A percentile compares a stretch with the other conserved stretches of the same genome.
Evolutionary conservation across 208 protist species (phyloP).

Genomic region (Crithidia thermophila): DNA sequence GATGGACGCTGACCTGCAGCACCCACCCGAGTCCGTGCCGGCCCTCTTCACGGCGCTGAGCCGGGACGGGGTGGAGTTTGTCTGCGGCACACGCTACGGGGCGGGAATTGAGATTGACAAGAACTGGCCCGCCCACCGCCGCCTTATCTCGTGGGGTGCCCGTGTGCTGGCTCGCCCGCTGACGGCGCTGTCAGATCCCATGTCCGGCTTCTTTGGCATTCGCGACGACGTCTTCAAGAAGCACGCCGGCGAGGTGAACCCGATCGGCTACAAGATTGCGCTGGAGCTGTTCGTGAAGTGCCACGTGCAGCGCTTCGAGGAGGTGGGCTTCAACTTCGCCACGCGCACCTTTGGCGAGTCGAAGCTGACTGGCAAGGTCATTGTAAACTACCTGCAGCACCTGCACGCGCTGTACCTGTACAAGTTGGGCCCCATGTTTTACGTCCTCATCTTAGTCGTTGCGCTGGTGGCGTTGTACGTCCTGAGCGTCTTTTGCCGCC

Average conservation of each 20-base stretch:
- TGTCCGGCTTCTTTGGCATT: conserved; percentile 94
- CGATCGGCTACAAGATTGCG: conserved; percentile 95
- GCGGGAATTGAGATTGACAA: conserved; percentile 74
- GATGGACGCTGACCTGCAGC: conserved; percentile 94
- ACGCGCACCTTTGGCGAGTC: conserved; percentile 79
- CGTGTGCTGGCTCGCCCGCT: conserved; percentile 85
- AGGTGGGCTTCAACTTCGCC: conserved; percentile 88
- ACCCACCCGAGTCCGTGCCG: conserved; percentile 89
- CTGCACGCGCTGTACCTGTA: conserved; percentile 78
- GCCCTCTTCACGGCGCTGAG: conserved; percentile 68
- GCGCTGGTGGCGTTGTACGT: conserved; percentile 28
- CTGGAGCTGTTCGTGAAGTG: conserved; percentile 93
- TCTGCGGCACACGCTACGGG: conserved; percentile 90
- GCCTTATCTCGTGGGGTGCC: conserved; percentile 87
- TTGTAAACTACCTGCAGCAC: conserved; percentile 85
- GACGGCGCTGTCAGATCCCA: conserved; percentile 89
- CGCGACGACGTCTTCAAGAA: conserved; percentile 60
- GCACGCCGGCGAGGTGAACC: conserved; percentile 55
- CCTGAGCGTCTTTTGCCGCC: not conserved
- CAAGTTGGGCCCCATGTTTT: conserved; percentile 46
- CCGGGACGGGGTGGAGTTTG: conserved; percentile 70
- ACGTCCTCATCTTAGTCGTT: conserved; percentile 34
- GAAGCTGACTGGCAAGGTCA: conserved; percentile 91
- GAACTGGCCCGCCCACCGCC: conserved; percentile 88
- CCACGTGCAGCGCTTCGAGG: conserved; percentile 57